Percentiles rank a stretch among this genome's conserved stretches.
These are phyloP conservation scores for Tulasnella sp. DNA, from an alignment of 768 basidiomycete genomes.

Conservation along the genomic window DNA sequence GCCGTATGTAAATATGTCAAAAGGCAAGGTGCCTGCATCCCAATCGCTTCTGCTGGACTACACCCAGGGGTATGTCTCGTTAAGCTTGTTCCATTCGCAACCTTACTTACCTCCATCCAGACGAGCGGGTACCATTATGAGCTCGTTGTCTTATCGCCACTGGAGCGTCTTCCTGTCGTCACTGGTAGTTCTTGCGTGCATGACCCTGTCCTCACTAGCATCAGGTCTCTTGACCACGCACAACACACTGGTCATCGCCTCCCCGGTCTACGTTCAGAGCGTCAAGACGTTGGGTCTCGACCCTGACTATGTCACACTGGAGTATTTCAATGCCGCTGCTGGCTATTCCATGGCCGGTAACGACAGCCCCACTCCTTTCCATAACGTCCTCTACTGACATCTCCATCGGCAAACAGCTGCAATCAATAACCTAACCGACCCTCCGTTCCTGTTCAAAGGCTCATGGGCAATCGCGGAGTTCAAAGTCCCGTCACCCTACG, in stretches of 20 bases:
- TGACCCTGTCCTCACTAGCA: constrained; percentile 49
- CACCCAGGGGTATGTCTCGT: constrained; percentile 32
- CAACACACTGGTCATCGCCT: neutral
- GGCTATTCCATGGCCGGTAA: constrained; percentile 31
- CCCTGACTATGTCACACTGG: constrained; percentile 34
- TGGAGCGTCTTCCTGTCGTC: constrained; percentile 43
- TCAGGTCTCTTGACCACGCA: constrained; percentile 23
- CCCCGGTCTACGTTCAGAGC: constrained; percentile 27
- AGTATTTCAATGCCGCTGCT: constrained; percentile 47
- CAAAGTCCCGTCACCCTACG: constrained; percentile 25
- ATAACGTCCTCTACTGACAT: constrained; percentile 18
- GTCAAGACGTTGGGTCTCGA: constrained; percentile 35
- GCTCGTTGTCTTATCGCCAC: constrained; percentile 42
- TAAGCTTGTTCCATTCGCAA: no score
- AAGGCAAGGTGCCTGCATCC: constrained; percentile 42
- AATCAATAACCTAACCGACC: constrained; percentile 38
- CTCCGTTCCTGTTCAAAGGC: constrained; percentile 38
- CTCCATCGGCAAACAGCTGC: constrained; percentile 29
- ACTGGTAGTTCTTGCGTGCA: constrained; percentile 34
- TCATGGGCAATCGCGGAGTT: constrained; percentile 48
- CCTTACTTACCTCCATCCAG: constrained; percentile 26
- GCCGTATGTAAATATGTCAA: constrained; percentile 51
- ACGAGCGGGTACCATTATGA: constrained; percentile 32
- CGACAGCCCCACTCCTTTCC: neutral
- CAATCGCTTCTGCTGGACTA: constrained; percentile 58